phyloP scores from a whole-genome alignment of 139 green algal genomes.

The Tetradesmus lagerheimii region DNA sequence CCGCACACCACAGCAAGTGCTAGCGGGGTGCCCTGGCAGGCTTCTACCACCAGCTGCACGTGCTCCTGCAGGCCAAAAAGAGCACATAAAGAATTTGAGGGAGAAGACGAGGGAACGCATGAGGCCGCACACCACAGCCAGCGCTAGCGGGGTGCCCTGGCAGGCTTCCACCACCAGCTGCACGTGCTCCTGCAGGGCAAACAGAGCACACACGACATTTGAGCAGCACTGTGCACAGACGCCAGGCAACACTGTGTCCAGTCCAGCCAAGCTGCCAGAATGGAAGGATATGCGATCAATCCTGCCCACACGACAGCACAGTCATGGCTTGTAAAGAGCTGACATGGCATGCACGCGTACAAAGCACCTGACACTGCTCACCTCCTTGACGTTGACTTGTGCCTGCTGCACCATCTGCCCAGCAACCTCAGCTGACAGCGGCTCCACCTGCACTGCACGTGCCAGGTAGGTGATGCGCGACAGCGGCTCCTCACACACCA shows the following conservation, averaged over 20 bases:
- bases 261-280: too few species aligned
- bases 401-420: conserved; percentile 5
- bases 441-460: conserved; percentile 18
- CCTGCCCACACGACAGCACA: too few species aligned
- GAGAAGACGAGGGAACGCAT: too few species aligned
- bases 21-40: conserved; percentile 7
- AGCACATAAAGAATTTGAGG: too few species aligned
- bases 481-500: conserved; percentile 40
- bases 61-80: conserved; percentile 5
- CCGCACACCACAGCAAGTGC: conserved; percentile 30
- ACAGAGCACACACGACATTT: too few species aligned
- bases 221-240: too few species aligned
- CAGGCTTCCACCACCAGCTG: neutral
- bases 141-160: conserved; percentile 5
- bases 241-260: too few species aligned
- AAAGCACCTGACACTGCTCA: neutral
- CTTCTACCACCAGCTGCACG: neutral
- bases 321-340: too few species aligned
- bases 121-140: conserved; percentile 25
- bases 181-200: neutral
- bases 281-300: too few species aligned
- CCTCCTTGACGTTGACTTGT: neutral
- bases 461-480: conserved; percentile 27
- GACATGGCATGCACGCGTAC: neutral
- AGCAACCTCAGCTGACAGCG: neutral